Conservation (phyloP, 163 green algal species). For the Scenedesmus sp. region DNA sequence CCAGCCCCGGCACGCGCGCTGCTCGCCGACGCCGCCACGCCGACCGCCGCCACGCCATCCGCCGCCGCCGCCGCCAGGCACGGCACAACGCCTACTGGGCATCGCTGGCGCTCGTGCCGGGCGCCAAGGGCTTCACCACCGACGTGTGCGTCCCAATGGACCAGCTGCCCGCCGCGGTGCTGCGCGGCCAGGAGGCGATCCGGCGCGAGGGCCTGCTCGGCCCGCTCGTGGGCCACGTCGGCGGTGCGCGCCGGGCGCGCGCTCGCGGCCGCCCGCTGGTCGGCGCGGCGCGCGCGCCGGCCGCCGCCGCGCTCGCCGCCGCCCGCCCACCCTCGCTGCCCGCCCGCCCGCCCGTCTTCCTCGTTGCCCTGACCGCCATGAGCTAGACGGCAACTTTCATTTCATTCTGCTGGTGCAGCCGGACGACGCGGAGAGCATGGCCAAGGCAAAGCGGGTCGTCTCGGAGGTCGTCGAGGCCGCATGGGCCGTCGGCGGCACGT, state of each 20-base stretch:
- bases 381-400: constrained; percentile 71
- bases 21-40: too few relatives aligned
- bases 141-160: constrained; percentile 79
- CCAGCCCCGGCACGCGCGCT: too few relatives aligned
- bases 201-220: constrained; percentile 54
- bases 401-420: constrained; percentile 56
- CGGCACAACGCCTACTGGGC: constrained; percentile 73
- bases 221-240: constrained; percentile 75
- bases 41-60: too few relatives aligned
- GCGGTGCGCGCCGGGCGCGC: constrained; percentile 36
- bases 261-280: too few relatives aligned
- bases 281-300: too few relatives aligned
- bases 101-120: constrained; percentile 52
- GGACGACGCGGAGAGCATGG: constrained; percentile 48
- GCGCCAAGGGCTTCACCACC: constrained; percentile 56
- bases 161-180: constrained; percentile 51
- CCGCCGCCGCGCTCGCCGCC: too few relatives aligned
- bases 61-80: background rate
- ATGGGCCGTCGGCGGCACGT: constrained; percentile 60
- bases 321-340: too few relatives aligned
- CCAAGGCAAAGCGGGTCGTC: constrained; percentile 50
- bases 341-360: too few relatives aligned
- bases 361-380: too few relatives aligned
- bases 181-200: constrained; percentile 25
- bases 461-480: constrained; percentile 60